phyloP scores from a whole-genome alignment of 2,329 filamentous ascomycete species.

The Epichloe hybrida region DNA sequence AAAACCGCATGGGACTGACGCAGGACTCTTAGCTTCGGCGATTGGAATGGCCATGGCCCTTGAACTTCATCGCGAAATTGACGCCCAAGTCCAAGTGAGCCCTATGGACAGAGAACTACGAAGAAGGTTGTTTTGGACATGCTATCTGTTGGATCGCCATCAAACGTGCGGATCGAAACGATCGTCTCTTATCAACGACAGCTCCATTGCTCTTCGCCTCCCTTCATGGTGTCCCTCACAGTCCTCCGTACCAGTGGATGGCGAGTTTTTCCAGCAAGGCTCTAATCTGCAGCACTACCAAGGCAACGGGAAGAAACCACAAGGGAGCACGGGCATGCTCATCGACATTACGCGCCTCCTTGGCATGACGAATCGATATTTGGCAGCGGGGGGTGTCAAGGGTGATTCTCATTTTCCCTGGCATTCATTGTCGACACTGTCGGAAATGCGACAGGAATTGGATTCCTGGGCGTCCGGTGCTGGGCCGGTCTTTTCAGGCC shows the following conservation, averaged over 20 bases:
- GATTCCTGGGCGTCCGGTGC: conserved; percentile 75
- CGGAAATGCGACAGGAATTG: conserved; percentile 72
- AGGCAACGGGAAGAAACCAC: conserved; percentile 53
- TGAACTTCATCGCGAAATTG: conserved; percentile 65
- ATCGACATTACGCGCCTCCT: conserved; percentile 76
- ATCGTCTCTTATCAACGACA: conserved; percentile 66
- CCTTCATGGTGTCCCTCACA: conserved; percentile 59
- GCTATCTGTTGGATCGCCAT: conserved; percentile 78
- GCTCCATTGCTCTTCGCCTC: conserved; percentile 59
- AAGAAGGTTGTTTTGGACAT: conserved; percentile 76
- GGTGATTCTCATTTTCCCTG: conserved; percentile 84
- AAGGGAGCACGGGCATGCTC: conserved; percentile 66
- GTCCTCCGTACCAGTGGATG: conserved; percentile 51
- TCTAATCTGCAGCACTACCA: conserved; percentile 66
- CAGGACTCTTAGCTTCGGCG: conserved; percentile 5
- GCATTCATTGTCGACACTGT: conserved; percentile 74
- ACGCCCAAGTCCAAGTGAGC: conserved; percentile 46
- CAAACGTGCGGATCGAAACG: conserved; percentile 68
- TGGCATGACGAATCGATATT: conserved; percentile 70
- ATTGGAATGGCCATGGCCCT: conserved; percentile 75
- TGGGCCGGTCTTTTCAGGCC: conserved; percentile 62
- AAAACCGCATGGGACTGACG: not conserved
- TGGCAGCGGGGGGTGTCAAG: conserved; percentile 75
- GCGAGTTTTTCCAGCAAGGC: conserved; percentile 67
- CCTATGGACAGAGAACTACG: conserved; percentile 62